Evolutionary conservation across 148 eudicot species (phyloP), one percentile per base, ranked within the genome.

Genomic region (Fallopia convolvulus): DNA sequence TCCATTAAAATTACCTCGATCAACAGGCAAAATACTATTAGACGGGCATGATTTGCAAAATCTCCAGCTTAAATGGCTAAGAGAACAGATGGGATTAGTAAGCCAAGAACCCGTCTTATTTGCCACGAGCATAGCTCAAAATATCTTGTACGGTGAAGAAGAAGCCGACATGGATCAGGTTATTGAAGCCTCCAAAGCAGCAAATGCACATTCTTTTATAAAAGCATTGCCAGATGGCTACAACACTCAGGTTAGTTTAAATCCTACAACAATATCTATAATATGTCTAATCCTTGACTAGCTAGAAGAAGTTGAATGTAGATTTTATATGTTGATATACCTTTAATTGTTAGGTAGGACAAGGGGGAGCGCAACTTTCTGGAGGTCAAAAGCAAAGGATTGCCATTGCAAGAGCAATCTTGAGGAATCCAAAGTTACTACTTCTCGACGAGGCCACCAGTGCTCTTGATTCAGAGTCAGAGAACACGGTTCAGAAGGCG

Each of bases 371-470:
- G 71, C 90, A 88, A 65, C 90, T 91, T 26, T 91, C 96, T n/a
- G 93, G 96, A 4, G 96, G 96, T 23, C 96, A 91, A 76, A 91
- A 91, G 79, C 96, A 91, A 79, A 85, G 91, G 81, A 83, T 91
- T 53, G 93, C 93, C 8, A 91, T 91, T 32, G 93, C 93, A 60
- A 85, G 93, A 61, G 93, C 97, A 2, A 77, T 88, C 70, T 66
- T 91, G 39, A 83, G 93, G 78, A 83, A 91, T 75, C 97, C 93
- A 39, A 88, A 84, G 82, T 82, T 89, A 78, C 75, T 89, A 46
- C 89, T 89, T 20, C 84, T 89, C 14, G 93, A 91, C 72, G 93
- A 89, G 78, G 93, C 97, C 26, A 91, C 97, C 30, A 89, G 93
- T 80, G 97, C 97, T 75, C 92, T 91, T 72, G 97, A 91, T 81